Base-by-base conservation (phyloP, 805 yeast genomes). In the Barnettozyma sucrosica region DNA sequence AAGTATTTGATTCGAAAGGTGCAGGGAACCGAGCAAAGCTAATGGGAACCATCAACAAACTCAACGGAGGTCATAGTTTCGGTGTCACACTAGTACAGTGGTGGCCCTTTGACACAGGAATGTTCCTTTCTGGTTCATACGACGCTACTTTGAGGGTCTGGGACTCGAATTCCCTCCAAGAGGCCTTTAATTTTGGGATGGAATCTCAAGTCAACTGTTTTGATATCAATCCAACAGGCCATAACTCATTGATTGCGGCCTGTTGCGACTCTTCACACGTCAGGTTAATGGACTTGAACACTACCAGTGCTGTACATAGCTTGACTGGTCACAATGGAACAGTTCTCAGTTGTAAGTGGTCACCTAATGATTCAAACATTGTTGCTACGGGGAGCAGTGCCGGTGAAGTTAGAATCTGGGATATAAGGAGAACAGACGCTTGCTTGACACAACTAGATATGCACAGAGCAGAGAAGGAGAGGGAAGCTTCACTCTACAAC, bases 101-200 rank as follows among this genome's bases (percentile, higher is more conserved):
- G 97, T 92, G 96, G 92, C 89, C 93, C 0, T 68, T 69, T 40
- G 97, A 90, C 64, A 79, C 82, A 30, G 97, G 96, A 1, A 74
- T 90, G 81, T 89, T 89, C 67, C 72, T 89, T 18, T 76, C 89
- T 3, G 80, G 89, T 1, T 87, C 96, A 0, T 88, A 81, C 62
- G 97, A 90, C 63, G 79, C 77, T 49, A 76, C 80, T 0, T 76
- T 89, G 20, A 85, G 82, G 52, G 71, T 89, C 1, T 90, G 95
- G 95, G 96, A 89, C 60, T 75, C 96, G 0, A 75, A 75, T 47
- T 67, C 74, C 16, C 66, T 89, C 53, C 70, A 71, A n/a, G 77
- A 79, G 18, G 95, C 80, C 0, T 87, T 85, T 55, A 64, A 77
- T 3, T 85, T 88, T 54, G 76, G 79, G 36, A 46, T 89, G 49